These are phyloP conservation scores for Sesbania bispinosa DNA, from an alignment of 306 rosid genomes.

Conservation along the genomic window DNA sequence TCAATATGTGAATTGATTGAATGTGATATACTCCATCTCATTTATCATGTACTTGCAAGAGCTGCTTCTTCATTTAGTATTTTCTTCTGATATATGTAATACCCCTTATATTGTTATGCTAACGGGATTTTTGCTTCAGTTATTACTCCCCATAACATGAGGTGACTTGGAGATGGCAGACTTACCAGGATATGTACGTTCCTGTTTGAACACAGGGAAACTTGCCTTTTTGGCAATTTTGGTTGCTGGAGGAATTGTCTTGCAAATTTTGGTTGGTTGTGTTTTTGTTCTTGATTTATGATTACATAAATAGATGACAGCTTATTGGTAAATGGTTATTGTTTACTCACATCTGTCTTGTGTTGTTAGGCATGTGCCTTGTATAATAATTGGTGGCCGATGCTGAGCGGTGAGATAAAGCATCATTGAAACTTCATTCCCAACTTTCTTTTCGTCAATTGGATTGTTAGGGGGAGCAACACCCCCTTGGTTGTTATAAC, in stretches of 20 bases:
- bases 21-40: background rate
- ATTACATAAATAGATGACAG: background rate
- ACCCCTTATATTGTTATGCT: too few relatives aligned
- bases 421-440: background rate
- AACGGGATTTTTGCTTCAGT: conserved; percentile 35
- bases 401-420: conserved; percentile 68
- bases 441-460: background rate
- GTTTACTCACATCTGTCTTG: conserved; percentile 25
- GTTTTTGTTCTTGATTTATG: conserved; percentile 4
- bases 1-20: background rate
- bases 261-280: conserved; percentile 80
- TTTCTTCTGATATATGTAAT: background rate
- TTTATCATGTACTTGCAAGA: background rate
- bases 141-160: conserved; percentile 44
- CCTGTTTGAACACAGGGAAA: conserved; percentile 70
- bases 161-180: conserved; percentile 72
- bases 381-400: conserved; percentile 98
- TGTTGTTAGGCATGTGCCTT: conserved; percentile 87
- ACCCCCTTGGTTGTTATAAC: background rate
- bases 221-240: conserved; percentile 76
- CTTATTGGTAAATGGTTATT: background rate
- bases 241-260: conserved; percentile 81
- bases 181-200: conserved; percentile 60
- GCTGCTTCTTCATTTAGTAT: background rate
- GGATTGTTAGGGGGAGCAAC: background rate